phyloP scores from a whole-genome alignment of 208 protist genomes.

The Trypanosoma avium region DNA sequence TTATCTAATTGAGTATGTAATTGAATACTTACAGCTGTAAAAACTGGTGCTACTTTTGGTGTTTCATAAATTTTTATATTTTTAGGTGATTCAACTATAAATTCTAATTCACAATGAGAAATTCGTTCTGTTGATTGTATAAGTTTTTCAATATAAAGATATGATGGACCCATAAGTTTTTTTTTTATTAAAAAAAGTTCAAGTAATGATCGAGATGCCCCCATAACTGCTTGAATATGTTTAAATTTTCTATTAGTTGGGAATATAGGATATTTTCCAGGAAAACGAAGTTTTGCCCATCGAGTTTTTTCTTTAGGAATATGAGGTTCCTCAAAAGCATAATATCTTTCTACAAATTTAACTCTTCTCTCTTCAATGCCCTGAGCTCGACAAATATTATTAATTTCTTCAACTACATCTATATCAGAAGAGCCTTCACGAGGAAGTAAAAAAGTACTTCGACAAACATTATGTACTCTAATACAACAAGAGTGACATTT shows the following conservation, averaged over 20 bases:
- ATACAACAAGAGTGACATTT: constrained; percentile 79
- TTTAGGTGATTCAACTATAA: constrained; percentile 74
- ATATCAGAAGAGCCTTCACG: constrained; percentile 47
- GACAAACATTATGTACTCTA: constrained; percentile 77
- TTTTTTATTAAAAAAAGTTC: constrained; percentile 94
- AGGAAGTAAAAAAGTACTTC: constrained; percentile 78
- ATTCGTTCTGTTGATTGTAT: constrained; percentile 39
- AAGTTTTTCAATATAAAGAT: constrained; percentile 63
- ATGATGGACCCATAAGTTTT: constrained; percentile 94
- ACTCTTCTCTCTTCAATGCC: constrained; percentile 76
- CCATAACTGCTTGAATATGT: constrained; percentile 87
- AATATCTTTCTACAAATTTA: constrained; percentile 92
- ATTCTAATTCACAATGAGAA: constrained; percentile 87
- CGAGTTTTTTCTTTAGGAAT: constrained; percentile 76
- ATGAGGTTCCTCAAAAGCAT: constrained; percentile 88
- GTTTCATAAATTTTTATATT: constrained; percentile 54
- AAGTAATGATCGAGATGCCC: constrained; percentile 73
- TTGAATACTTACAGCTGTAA: constrained; percentile 87
- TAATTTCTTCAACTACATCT: constrained; percentile 86
- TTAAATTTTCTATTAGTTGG: constrained; percentile 33
- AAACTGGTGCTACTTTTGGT: constrained; percentile 64
- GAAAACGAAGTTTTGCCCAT: constrained; percentile 92
- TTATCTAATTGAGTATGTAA: constrained; percentile 88
- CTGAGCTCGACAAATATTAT: constrained; percentile 58
- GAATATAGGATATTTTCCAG: constrained; percentile 65